These are phyloP conservation scores for Nicotiana noctiflora DNA, from an alignment of 257 asterid genomes.

Conservation along the genomic window DNA sequence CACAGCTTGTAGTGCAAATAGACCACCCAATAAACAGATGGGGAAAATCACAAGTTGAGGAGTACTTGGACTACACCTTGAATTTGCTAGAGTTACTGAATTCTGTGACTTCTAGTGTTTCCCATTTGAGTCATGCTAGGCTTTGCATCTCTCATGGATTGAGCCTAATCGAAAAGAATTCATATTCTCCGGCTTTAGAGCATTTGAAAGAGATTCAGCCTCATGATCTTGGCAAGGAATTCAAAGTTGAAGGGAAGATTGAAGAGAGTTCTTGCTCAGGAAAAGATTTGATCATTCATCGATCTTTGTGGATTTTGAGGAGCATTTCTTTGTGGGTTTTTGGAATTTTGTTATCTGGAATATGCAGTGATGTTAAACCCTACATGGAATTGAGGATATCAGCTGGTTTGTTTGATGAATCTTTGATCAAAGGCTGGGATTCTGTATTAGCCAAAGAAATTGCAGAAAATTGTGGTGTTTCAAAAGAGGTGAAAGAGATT, in stretches of 20 bases:
- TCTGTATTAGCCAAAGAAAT: conserved; percentile 21
- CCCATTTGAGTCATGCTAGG: conserved; percentile 38
- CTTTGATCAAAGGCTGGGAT: conserved; percentile 31
- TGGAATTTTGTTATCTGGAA: conserved; percentile 37
- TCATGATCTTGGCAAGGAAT: conserved; percentile 12
- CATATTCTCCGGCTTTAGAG: conserved; percentile 12
- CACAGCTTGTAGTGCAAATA: conserved; percentile 36
- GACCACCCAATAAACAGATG: conserved; percentile 50
- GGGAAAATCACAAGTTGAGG: conserved; percentile 35
- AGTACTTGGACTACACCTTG: conserved; percentile 39
- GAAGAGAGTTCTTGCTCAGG: conserved; percentile 23
- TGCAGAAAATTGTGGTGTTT: conserved; percentile 12
- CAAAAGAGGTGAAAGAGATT: conserved; percentile 46
- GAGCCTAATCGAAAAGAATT: conserved; percentile 12
- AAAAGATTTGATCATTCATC: conserved; percentile 33
- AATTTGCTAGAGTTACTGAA: conserved; percentile 40
- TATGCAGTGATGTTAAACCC: conserved; percentile 31
- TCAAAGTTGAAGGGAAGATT: conserved; percentile 16
- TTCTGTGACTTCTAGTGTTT: conserved; percentile 38
- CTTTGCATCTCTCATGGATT: conserved; percentile 34
- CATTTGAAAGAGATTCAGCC: conserved; percentile 21
- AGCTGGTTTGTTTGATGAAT: conserved; percentile 22
- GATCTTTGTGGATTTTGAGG: conserved; percentile 29
- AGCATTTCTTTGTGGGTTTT: conserved; percentile 33
- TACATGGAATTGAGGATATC: conserved; percentile 32